Conservation (phyloP, 2,329 filamentous ascomycete species). For the Ceratocystis harringtonii region DNA sequence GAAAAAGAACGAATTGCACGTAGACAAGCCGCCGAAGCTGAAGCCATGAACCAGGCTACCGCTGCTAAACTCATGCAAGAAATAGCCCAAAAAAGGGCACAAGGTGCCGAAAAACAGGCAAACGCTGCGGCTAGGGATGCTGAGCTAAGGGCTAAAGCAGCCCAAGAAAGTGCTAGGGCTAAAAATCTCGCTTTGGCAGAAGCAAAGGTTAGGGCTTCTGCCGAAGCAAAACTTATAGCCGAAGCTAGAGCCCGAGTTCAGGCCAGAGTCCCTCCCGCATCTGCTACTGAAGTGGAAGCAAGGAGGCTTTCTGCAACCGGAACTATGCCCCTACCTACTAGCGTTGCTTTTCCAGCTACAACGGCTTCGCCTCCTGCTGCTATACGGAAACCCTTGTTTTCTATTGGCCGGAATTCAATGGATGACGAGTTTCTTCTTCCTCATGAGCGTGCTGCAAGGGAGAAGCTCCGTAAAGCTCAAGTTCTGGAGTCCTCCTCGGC, state of each 20-base stretch:
- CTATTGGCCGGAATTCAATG: not conserved
- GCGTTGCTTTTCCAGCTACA: not conserved
- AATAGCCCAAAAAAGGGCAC: not conserved
- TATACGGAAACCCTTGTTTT: constrained; percentile 4
- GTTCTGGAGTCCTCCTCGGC: not conserved
- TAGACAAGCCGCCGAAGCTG: not conserved
- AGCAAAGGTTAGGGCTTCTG: not conserved
- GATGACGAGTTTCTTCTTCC: constrained; percentile 10
- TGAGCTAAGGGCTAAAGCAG: not conserved
- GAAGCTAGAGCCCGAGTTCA: not conserved
- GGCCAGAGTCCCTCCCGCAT: not conserved
- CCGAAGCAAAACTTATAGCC: not conserved
- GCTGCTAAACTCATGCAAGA: not conserved
- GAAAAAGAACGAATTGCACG: not conserved
- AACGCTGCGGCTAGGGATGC: not conserved
- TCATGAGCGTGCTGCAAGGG: not conserved
- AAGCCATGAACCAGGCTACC: not conserved
- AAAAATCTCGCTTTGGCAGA: not conserved
- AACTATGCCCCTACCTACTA: not conserved
- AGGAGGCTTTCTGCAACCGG: not conserved
- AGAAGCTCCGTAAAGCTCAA: not conserved
- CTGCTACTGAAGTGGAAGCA: not conserved
- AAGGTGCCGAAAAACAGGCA: not conserved
- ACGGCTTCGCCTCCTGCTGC: not conserved
- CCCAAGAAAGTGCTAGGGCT: not conserved